phyloP scores from a whole-genome alignment of 352 stramenopile genomes.

The Pythium aphanidermatum region DNA sequence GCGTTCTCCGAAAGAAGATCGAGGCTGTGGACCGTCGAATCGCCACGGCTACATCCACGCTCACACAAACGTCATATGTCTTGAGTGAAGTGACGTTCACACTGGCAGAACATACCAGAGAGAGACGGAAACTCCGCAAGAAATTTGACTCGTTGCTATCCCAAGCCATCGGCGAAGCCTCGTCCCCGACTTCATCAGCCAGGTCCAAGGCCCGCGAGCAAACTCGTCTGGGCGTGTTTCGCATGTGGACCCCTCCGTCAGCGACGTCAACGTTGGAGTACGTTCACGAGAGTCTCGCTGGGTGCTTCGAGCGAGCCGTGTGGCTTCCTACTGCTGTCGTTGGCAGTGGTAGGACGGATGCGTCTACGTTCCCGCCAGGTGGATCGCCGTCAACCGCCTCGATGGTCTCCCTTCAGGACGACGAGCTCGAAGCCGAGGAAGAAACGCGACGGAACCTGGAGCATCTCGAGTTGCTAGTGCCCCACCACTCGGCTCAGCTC shows the following conservation, averaged over 20 bases:
- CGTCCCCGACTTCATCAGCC: conserved; percentile 25
- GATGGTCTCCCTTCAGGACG: conserved; percentile 18
- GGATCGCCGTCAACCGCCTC: conserved; percentile 14
- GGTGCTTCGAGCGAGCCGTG: conserved; percentile 51
- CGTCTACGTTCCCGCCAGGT: conserved; percentile 7
- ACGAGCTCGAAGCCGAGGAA: conserved; percentile 43
- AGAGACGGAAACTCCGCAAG: conserved; percentile 27
- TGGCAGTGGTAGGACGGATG: too few species aligned
- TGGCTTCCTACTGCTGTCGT: conserved; percentile 17
- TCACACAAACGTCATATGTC: conserved; percentile 50
- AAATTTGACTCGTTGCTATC: conserved; percentile 42
- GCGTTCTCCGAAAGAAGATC: conserved; percentile 69
- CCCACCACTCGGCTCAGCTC: conserved; percentile 40
- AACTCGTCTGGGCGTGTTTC: conserved; percentile 7
- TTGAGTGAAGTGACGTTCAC: conserved; percentile 58
- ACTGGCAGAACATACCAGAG: conserved; percentile 50
- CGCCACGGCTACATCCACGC: conserved; percentile 38
- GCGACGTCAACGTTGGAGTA: conserved; percentile 36
- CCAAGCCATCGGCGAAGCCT: conserved; percentile 46
- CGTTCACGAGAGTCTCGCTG: conserved; percentile 49
- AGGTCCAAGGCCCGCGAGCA: conserved; percentile 11
- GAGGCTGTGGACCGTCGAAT: conserved; percentile 56
- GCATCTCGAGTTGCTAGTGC: conserved; percentile 64
- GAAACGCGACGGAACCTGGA: conserved; percentile 34
- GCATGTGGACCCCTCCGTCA: conserved; percentile 2